Base-by-base conservation (phyloP, 148 eudicot genomes). In the Amaranthus palmeri region DNA sequence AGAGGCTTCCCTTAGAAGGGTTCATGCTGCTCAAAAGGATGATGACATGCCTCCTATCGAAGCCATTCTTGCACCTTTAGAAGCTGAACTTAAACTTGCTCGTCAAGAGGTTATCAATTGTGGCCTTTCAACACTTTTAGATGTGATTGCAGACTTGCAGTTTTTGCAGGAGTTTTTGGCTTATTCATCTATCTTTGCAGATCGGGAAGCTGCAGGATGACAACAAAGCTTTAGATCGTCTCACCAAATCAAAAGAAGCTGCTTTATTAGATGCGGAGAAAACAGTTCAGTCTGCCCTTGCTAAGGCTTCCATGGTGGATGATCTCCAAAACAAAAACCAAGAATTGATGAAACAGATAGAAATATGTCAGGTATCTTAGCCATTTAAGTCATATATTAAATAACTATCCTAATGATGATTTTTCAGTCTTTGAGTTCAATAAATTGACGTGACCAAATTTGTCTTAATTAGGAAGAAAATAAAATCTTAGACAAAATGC, bases 41-140 rank as follows among this genome's bases (percentile, higher is more conserved):
- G 97, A 95, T 73, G 93, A 91, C 62, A 88, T 91, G 96, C 97
- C 96, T 54, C 98, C 97, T 10, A 89, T 95, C 68, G 98, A 95
- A 79, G 97, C 98, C 69, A 89, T 95, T 66, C 87, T 95, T 61
- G 83, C 97, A 68, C 98, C 98, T 12, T 70, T 95, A 69, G 98
- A 95, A 82, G 98, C 98, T n/a, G 98, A 95, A 80, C 82, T 95
- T 51, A 95, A 89, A 83, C 80, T 95, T 70, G 72, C 70, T 49
- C 74, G 73, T 42, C 78, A 78, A 40, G 81, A 78, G 81, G 81
- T 78, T 71, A 66, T 10, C 66, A 55, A 45, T 25, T 46, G 12
- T 49, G 54, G 62, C 53, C 42, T 52, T 72, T 11, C 17, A 60
- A 11, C 45, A 18, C 17, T 65, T 65, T 53, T n/a, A 2, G 57